Evolutionary conservation across 2,329 filamentous ascomycete genomes (phyloP).

Genomic region (Arthroderma uncinatum): DNA sequence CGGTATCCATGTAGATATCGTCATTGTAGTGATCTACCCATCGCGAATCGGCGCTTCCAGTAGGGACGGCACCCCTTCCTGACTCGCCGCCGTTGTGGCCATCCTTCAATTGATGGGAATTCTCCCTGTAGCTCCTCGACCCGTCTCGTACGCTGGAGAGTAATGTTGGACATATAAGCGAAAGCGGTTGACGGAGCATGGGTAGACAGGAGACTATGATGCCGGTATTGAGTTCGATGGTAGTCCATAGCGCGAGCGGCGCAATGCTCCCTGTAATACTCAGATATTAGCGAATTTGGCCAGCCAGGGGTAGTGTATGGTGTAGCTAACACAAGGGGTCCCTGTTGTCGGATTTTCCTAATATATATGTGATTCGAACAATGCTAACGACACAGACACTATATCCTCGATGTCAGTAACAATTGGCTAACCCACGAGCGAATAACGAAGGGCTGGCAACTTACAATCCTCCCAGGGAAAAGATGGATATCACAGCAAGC

Average conservation of each 20-base stretch:
- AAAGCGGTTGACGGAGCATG: slow-evolving; percentile 11
- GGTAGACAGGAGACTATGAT: slow-evolving; percentile 31
- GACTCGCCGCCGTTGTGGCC: neutral
- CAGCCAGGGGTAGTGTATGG: neutral
- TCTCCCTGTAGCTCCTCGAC: neutral
- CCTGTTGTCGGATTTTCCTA: neutral
- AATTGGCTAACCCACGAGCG: neutral
- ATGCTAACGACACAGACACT: slow-evolving; percentile 33
- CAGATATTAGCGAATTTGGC: neutral
- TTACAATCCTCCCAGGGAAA: slow-evolving; percentile 11
- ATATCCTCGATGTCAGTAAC: slow-evolving; percentile 9
- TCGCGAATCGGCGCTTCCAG: neutral
- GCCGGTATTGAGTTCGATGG: slow-evolving; percentile 26
- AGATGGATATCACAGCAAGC: slow-evolving; percentile 11
- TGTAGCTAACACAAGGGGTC: neutral
- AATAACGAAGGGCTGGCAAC: slow-evolving; percentile 1
- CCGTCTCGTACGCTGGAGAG: slow-evolving; percentile 2
- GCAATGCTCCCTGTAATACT: slow-evolving; percentile 1
- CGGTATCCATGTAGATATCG: neutral
- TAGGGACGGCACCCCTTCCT: neutral
- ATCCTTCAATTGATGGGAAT: neutral
- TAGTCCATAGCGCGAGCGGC: slow-evolving; percentile 21
- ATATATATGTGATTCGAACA: slow-evolving; percentile 24
- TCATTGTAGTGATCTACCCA: neutral
- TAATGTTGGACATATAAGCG: slow-evolving; percentile 6